Conservation (phyloP, 495 filamentous ascomycete genomes). For the Choiromyces venosus region DNA sequence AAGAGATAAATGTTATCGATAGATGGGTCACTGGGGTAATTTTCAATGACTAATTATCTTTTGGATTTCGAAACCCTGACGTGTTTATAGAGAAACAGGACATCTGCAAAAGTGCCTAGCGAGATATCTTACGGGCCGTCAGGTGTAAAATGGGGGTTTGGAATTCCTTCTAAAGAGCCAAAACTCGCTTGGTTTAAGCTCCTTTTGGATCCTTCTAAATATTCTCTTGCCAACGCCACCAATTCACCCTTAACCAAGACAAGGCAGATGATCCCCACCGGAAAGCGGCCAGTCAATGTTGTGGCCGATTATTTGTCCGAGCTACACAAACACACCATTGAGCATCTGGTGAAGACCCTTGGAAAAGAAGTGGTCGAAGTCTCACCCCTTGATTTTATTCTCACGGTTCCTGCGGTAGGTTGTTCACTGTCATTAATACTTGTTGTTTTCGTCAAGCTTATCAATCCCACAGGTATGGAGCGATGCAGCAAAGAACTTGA, state of each 20-base stretch:
- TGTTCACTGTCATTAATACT: neutral
- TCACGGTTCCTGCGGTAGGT: conserved; percentile 33
- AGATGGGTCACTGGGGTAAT: conserved; percentile 24
- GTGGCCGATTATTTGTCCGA: conserved; percentile 28
- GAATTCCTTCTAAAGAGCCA: conserved; percentile 39
- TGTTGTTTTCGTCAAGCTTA: conserved; percentile 13
- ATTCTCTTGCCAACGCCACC: conserved; percentile 11
- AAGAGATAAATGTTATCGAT: conserved; percentile 41
- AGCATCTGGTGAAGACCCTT: conserved; percentile 1
- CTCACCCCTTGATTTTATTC: conserved; percentile 21
- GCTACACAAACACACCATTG: conserved; percentile 17
- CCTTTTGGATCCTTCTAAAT: conserved; percentile 41
- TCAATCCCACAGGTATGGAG: conserved; percentile 17
- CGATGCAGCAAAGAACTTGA: conserved; percentile 19
- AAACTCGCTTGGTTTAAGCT: conserved; percentile 46
- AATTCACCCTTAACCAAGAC: neutral
- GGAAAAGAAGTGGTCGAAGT: conserved; percentile 2
- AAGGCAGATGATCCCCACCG: neutral
- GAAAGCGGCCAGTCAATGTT: conserved; percentile 26
- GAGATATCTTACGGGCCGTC: conserved; percentile 44
- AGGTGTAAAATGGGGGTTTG: conserved; percentile 47
- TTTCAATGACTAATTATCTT: conserved; percentile 37
- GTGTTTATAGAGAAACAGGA: conserved; percentile 30
- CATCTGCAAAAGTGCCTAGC: conserved; percentile 50
- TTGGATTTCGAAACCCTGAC: conserved; percentile 43